These are phyloP conservation scores for Hebeloma cylindrosporum DNA, from an alignment of 768 basidiomycete species.

Conservation along the genomic window DNA sequence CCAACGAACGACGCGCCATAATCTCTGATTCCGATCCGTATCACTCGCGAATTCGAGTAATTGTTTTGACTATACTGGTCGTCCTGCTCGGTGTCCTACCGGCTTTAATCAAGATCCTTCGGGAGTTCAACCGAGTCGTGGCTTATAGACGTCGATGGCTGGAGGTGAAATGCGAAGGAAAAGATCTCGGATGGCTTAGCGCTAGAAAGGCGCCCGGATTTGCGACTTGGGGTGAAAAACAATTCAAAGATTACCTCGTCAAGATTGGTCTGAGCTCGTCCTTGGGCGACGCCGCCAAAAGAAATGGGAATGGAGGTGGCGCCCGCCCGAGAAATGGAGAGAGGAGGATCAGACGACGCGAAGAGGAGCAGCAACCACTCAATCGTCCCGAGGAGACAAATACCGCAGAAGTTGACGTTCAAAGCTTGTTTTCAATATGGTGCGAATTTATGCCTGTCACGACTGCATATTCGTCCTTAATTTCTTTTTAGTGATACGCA, in stretches of 20 bases:
- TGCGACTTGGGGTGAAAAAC: conserved; percentile 70
- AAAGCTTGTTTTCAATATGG: conserved; percentile 73
- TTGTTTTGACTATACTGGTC: conserved; percentile 64
- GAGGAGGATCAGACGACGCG: conserved; percentile 30
- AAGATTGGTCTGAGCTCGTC: conserved; percentile 66
- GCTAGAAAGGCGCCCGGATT: conserved; percentile 64
- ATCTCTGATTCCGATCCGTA: conserved; percentile 36
- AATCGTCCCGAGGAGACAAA: conserved; percentile 41
- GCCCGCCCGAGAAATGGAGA: conserved; percentile 29
- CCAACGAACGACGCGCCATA: conserved; percentile 33
- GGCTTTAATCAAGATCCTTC: conserved; percentile 60
- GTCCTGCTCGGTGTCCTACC: conserved; percentile 65
- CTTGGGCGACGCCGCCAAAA: conserved; percentile 36
- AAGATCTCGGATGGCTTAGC: conserved; percentile 78
- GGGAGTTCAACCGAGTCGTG: conserved; percentile 59
- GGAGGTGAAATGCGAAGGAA: conserved; percentile 59
- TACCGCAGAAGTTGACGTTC: conserved; percentile 60
- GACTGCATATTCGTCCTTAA: conserved; percentile 1
- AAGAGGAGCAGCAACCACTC: conserved; percentile 44
- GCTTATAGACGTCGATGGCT: conserved; percentile 61
- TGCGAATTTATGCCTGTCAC: conserved; percentile 42
- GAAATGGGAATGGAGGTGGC: conserved; percentile 25
- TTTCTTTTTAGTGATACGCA: conserved; percentile 58
- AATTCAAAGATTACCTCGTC: conserved; percentile 66
- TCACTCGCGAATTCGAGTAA: conserved; percentile 59